Percentiles rank a stretch among this genome's conserved stretches.
phyloP scores from a whole-genome alignment of 169 alveolate species.

The Cryptosporidium bovis region DNA sequence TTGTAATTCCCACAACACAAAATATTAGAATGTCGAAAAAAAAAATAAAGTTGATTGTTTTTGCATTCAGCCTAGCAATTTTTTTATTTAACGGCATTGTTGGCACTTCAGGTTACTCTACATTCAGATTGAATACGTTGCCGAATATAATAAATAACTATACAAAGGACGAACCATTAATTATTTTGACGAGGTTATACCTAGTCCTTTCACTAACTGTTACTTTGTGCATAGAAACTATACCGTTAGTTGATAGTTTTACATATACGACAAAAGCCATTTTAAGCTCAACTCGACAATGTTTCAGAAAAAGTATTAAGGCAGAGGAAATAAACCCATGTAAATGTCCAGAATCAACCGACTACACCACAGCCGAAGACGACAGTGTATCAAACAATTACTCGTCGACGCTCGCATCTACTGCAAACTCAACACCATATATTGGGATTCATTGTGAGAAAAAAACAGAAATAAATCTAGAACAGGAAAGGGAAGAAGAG shows the following conservation, averaged over 20 bases:
- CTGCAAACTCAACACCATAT: conserved; percentile 19
- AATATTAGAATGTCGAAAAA: conserved; percentile 43
- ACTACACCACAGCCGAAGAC: not conserved
- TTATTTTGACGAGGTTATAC: conserved; percentile 23
- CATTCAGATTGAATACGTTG: conserved; percentile 48
- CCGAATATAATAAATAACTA: conserved; percentile 65
- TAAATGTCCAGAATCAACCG: not conserved
- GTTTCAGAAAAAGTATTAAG: not conserved
- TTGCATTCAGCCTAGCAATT: conserved; percentile 26
- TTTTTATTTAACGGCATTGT: conserved; percentile 39
- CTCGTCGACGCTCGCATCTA: conserved; percentile 45
- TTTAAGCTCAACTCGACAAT: not conserved
- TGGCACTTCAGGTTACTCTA: conserved; percentile 56
- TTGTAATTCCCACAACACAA: conserved; percentile 47
- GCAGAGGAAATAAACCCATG: not conserved
- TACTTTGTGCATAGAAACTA: conserved; percentile 63
- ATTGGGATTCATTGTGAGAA: not conserved
- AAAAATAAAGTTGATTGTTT: conserved; percentile 58
- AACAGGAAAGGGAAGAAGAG: not conserved
- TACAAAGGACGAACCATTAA: conserved; percentile 44
- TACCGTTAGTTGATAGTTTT: conserved; percentile 51
- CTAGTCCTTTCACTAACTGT: conserved; percentile 44
- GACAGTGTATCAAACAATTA: conserved; percentile 35
- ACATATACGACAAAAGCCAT: conserved; percentile 5
- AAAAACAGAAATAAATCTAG: not conserved